Base-by-base conservation (phyloP, 345 rosid genomes). In the Gossypium stocksii region DNA sequence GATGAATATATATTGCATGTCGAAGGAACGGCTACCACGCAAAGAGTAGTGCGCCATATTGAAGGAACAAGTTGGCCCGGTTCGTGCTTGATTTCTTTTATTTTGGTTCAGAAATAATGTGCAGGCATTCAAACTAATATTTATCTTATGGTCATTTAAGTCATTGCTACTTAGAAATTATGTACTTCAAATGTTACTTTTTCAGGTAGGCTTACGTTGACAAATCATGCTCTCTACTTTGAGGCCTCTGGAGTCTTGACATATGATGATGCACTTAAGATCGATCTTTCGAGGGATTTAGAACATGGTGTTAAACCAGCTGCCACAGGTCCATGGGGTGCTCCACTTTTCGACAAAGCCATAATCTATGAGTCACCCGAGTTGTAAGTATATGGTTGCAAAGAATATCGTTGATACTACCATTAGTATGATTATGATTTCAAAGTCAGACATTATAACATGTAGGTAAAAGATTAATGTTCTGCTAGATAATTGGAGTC, bases 11-110 rank as follows among this genome's bases (percentile, higher is more conserved):
- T 56, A 56, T 56, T 56, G 5, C 60, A 56, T 20, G 60, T 56
- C 25, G 60, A 56, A 56, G 60, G 60, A 20, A 56, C 60, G 60
- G 25, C 27, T 19, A 56, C 60, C 25, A 19, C 60, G 11, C 60
- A 20, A 19, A 19, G 60, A 56, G 60, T 56, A 56, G 27, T 56
- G 1, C 27, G 60, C 25, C 60, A 56, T 56, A 56, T 56, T 19
- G 60, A 23, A 19, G 60, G 60, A 56, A 56, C 60, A 56, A 56
- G 60, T 56, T 56, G 60, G 60, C 60, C 60, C 20, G 60, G 60
- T 56, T 56, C 5, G 60, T 19, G 60, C 20, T 56, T 56, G 23
- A 19, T 56, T 56, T 56, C 60, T 7, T 56, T 19, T 34, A 5
- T 56, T 19, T 19, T 3, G 4, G 59, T 54, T 54, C n/a, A 54